Evolutionary conservation across 2,329 filamentous ascomycete species (phyloP).

Genomic region (Microsporum canis): DNA sequence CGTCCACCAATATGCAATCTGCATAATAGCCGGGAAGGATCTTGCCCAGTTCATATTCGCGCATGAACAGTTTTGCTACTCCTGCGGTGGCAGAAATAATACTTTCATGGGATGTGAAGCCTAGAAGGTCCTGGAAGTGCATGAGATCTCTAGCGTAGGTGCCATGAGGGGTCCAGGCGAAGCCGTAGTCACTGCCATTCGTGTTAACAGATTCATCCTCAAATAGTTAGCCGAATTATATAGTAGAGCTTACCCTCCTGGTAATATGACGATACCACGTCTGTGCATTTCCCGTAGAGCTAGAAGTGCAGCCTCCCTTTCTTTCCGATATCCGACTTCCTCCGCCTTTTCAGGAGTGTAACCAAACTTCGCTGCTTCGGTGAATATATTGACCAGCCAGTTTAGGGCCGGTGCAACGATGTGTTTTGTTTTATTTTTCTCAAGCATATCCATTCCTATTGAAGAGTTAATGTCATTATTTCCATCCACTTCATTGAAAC

Average conservation of each 20-base stretch:
- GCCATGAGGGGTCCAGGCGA: slow-evolving; percentile 40
- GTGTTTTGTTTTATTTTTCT: slow-evolving; percentile 30
- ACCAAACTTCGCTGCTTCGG: slow-evolving; percentile 32
- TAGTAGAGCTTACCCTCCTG: slow-evolving; percentile 23
- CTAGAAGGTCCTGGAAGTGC: slow-evolving; percentile 38
- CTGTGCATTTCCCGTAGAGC: slow-evolving; percentile 37
- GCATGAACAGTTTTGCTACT: slow-evolving; percentile 35
- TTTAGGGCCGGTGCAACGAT: slow-evolving; percentile 37
- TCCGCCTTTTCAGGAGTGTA: slow-evolving; percentile 35
- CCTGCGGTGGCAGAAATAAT: slow-evolving; percentile 36
- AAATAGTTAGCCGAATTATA: not conserved
- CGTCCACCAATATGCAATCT: slow-evolving; percentile 39
- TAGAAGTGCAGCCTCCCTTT: slow-evolving; percentile 31
- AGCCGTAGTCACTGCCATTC: slow-evolving; percentile 34
- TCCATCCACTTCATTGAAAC: not conserved
- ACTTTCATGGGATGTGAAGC: slow-evolving; percentile 36
- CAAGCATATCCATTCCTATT: slow-evolving; percentile 25
- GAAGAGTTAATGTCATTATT: not conserved
- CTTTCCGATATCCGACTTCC: slow-evolving; percentile 35
- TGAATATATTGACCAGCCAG: slow-evolving; percentile 32
- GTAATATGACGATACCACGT: slow-evolving; percentile 37
- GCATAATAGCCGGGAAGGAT: slow-evolving; percentile 34
- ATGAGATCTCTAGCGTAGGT: slow-evolving; percentile 39
- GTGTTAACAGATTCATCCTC: not conserved
- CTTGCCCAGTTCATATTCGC: slow-evolving; percentile 28